Base-by-base conservation (phyloP, 2,329 filamentous ascomycete genomes). In the Claviceps digitariae region DNA sequence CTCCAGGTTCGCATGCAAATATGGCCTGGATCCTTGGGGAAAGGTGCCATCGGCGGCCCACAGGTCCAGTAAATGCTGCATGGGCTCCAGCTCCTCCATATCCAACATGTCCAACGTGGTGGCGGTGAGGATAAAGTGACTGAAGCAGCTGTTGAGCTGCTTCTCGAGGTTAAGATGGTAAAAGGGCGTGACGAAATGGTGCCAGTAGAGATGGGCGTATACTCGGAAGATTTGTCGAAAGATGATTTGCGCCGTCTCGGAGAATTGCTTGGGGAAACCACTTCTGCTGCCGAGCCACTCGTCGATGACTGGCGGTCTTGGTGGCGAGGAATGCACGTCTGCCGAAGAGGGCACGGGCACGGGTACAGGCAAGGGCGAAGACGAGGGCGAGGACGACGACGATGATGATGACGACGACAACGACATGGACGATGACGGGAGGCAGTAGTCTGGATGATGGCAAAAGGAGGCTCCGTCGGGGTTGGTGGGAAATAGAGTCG, bases 151-250 rank as follows among this genome's bases (percentile, higher is more conserved):
- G 73, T 90, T 90, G 56, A 90, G 75, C 61, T 86, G 83, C 66
- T 87, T 84, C 66, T 84, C 81, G 12, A 84, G 72, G 69, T 83
- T 86, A 57, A 90, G 76, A 66, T 88, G 83, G 71, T 86, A 89
- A 69, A 88, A 87, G 4, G 84, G 84, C 60, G 87, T 83, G 58
- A 83, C 72, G 69, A 86, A 97, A 69, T 96, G 90, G 54, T 88
- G 86, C 78, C 93, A 95, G 75, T 96, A 97, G 55, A 97, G 81
- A 70, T 96, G 90, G 47, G 91, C 85, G 65, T 96, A 96, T 61
- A 95, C 90, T 55, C 90, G 85, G 76, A 96, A 95, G 83, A 96
- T 95, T 70, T 95, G 90, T 61, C 89, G 85, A 73, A 95, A 89
- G 62, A 95, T 90, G 54, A 83, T 82, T 73, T 90, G 88, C 73